Evolutionary conservation across 2,329 filamentous ascomycete species (phyloP), one percentile per base, ranked within the genome.

Genomic region (Dactylellina drechsleri): DNA sequence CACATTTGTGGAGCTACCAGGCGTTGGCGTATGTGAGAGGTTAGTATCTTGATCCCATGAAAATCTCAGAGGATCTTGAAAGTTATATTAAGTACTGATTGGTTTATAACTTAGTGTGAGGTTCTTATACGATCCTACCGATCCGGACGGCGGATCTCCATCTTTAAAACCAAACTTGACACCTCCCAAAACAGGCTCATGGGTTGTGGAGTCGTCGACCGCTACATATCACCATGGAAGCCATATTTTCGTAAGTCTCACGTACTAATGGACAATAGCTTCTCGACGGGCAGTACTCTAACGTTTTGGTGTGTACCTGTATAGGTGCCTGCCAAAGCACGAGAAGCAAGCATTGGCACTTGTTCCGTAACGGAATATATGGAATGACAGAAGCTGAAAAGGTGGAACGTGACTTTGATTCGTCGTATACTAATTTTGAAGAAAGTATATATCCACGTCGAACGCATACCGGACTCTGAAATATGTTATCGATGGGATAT

Each of bases 401-500:
- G 8, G 28, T 43, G 6, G 12, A 60, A 28, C 56, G 47, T 23
- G 13, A 49, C 10, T 66, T 62, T 12, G 20, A 56, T 18, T 28
- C 26, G 2, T 50, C 59, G 10, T 67, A 67, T 28, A 26, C 41
- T 1, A 49, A 43, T 2, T 75, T 58, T 20, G 26, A 68, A 18
- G 64, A 62, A 62, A 4, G 58, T 75, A 20, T 64, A 64, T 26
- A 50, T 75, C 6, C 45, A 64, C 13, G 50, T 45, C 23, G 56
- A 75, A 28, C 50, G 58, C 2, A 52, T 75, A 2, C 43, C 31
- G 6, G 71, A 75, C 23, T 31, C 56, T 5, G 26, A 59, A 20
- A 75, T 75, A 20, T 75, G 64, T n/a, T 75, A 65, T 31, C 50
- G 64, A 2, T 75, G 71, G 71, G 64, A 75, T 59, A 43, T 60